Conservation (phyloP, 1,284 basidiomycete species). For the Hortiboletus rubellus region DNA sequence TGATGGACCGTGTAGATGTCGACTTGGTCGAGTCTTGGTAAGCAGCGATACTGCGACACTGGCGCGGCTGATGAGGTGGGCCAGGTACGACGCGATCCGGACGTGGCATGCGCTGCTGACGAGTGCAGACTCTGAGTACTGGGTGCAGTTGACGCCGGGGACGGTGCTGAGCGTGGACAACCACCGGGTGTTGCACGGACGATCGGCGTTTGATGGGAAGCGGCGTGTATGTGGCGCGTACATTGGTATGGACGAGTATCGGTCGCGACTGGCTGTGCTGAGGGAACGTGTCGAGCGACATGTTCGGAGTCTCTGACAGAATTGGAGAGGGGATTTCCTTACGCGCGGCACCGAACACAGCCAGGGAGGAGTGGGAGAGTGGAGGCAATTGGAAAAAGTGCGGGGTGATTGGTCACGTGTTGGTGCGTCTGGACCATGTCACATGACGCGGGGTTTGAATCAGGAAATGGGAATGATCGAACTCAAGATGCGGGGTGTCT, state of each 20-base stretch:
- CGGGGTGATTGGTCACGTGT: slow-evolving; percentile 24
- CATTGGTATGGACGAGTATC: slow-evolving; percentile 87
- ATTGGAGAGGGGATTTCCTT: too few species aligned
- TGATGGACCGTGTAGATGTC: slow-evolving; percentile 61
- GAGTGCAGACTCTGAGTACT: slow-evolving; percentile 84
- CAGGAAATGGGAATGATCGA: slow-evolving; percentile 11
- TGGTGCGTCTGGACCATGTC: slow-evolving; percentile 20
- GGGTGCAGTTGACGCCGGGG: slow-evolving; percentile 86
- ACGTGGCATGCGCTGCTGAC: slow-evolving; percentile 78
- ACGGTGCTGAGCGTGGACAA: slow-evolving; percentile 81
- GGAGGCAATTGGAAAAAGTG: slow-evolving; percentile 27
- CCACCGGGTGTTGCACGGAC: slow-evolving; percentile 91
- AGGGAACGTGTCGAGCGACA: slow-evolving; percentile 48
- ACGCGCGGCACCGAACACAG: slow-evolving; percentile 21
- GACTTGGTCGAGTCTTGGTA: slow-evolving; percentile 72
- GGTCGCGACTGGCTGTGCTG: slow-evolving; percentile 73
- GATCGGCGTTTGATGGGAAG: slow-evolving; percentile 85
- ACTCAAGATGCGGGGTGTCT: slow-evolving; percentile 23
- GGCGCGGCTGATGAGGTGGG: slow-evolving; percentile 11
- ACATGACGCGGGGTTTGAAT: slow-evolving; percentile 24
- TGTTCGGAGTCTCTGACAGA: slow-evolving; percentile 27
- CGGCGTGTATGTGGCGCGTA: slow-evolving; percentile 96
- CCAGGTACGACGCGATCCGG: slow-evolving; percentile 81
- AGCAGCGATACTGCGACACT: slow-evolving; percentile 14
- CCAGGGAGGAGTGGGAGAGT: slow-evolving; percentile 10